These are phyloP conservation scores for Fusarium palustre DNA, from an alignment of 2,329 filamentous ascomycete species.

Conservation along the genomic window DNA sequence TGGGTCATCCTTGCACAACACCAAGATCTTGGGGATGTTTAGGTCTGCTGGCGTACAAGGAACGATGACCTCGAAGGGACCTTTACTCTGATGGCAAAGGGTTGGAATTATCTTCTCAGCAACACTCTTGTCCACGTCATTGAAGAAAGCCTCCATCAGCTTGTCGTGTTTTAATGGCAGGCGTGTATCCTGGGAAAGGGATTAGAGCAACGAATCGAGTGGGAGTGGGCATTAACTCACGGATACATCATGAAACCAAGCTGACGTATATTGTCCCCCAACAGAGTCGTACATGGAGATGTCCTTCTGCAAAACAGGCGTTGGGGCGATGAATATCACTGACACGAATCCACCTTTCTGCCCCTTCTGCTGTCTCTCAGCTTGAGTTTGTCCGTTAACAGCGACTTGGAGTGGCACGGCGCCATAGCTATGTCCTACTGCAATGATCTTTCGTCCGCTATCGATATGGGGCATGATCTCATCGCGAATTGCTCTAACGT, in stretches of 20 bases:
- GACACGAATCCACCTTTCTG: constrained; percentile 22
- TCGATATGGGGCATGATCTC: constrained; percentile 1
- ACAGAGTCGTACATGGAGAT: constrained; percentile 30
- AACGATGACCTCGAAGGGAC: constrained; percentile 14
- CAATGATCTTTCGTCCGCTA: constrained; percentile 7
- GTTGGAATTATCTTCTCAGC: constrained; percentile 5
- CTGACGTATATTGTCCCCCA: not conserved
- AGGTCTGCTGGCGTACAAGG: constrained; percentile 12
- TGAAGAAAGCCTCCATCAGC: constrained; percentile 21
- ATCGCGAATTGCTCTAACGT: constrained; percentile 17
- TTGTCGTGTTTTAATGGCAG: constrained; percentile 12
- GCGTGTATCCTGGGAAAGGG: not conserved
- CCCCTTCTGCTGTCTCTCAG: constrained; percentile 3
- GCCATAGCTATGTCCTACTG: constrained; percentile 36
- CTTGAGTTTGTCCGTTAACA: not conserved
- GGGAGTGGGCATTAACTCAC: not conserved
- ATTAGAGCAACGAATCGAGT: not conserved
- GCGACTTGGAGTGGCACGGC: constrained; percentile 24
- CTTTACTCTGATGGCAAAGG: constrained; percentile 27
- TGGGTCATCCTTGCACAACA: constrained; percentile 18
- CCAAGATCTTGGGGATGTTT: constrained; percentile 4
- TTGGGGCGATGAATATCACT: constrained; percentile 16
- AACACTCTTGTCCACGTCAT: constrained; percentile 15
- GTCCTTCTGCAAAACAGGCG: constrained; percentile 13
- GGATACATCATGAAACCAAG: constrained; percentile 25